Evolutionary conservation across 768 basidiomycete species (phyloP), one percentile per base, ranked within the genome.

Genomic region (Russula compacta): DNA sequence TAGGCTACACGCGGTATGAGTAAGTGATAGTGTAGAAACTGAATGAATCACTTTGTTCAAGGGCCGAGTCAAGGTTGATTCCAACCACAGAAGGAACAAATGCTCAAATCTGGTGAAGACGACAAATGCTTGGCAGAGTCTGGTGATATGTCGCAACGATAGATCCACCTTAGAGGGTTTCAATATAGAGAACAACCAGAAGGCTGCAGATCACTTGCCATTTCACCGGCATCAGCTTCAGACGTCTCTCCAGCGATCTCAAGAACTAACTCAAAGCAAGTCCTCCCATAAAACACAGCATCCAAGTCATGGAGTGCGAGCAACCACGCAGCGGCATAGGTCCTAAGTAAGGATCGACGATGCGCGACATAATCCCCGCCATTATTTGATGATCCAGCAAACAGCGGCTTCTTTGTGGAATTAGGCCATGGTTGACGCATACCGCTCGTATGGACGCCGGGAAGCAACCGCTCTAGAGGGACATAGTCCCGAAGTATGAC

Each of bases 341-440:
- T 78, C 19, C 71, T 67, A 53, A 83, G 71, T 21, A 92, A 71
- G 2, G 75, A 71, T 42, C 80, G 77, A 42, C 89, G 76, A 29
- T 80, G 76, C 15, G 81, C 79, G 48, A 89, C 75, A 69, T 90
- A 92, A 63, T 87, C 84, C 19, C 86, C 82, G 0, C 89, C 86
- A 69, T 83, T 86, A 57, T 79, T 80, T 7, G 73, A 71, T 12
- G 80, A 75, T 64, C 71, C 74, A 3, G 73, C 66, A 66, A 1
- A 71, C 67, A 35, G 73, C 71, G n/a, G 81, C 73, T 4, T 64
- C 49, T 24, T 67, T 56, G 6, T 64, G 3, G 70, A 53, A 17
- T 70, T 69, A 21, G 87, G 87, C 87, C 87, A 89, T n/a, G 79
- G 72, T 9, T 72, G 70, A 7, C 68, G 48, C 35, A 83, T 79